A percentile compares a stretch with the other conserved stretches of the same genome.
Evolutionary conservation across 192 early-diverging fungal genomes (phyloP).

Genomic region (Mortierella claussenii): DNA sequence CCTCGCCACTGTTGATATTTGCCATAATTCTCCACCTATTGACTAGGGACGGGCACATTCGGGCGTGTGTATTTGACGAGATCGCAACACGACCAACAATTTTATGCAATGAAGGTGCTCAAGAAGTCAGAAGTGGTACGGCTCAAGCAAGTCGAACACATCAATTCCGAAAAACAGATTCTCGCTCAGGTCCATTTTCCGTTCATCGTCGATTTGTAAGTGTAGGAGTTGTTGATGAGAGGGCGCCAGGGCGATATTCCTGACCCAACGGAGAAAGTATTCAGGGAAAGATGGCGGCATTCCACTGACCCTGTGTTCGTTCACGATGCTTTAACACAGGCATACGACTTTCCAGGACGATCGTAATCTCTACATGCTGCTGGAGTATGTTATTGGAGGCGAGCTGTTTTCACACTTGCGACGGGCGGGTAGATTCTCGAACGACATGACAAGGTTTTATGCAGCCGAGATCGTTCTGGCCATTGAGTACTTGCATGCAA

Average conservation of each 20-base stretch:
- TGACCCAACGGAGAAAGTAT: too few species aligned
- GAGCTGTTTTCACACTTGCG: constrained; percentile 97
- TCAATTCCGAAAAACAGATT: constrained; percentile 86
- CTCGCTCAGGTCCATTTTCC: constrained; percentile 76
- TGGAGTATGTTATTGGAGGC: constrained; percentile 96
- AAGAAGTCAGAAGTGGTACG: constrained; percentile 85
- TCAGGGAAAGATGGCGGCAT: too few species aligned
- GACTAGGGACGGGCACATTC: constrained; percentile 94
- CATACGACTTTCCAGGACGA: constrained; percentile 98
- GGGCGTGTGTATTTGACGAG: constrained; percentile 92
- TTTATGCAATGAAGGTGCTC: constrained; percentile 88
- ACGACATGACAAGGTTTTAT: constrained; percentile 96
- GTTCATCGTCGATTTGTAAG: constrained; percentile 84
- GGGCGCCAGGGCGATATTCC: too few species aligned
- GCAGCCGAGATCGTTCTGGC: constrained; percentile 95
- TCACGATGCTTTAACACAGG: constrained; percentile 55
- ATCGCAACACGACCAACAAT: constrained; percentile 69
- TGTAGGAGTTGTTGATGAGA: not conserved
- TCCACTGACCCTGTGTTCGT: too few species aligned
- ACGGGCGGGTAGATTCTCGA: constrained; percentile 89
- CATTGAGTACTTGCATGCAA: constrained; percentile 91
- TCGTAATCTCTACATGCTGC: constrained; percentile 91
- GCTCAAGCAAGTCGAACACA: constrained; percentile 88
- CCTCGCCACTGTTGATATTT: not conserved
- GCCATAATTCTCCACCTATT: not conserved